Evolutionary conservation across 805 yeast genomes (phyloP).

Genomic region (Kazachstania kunashirensis): DNA sequence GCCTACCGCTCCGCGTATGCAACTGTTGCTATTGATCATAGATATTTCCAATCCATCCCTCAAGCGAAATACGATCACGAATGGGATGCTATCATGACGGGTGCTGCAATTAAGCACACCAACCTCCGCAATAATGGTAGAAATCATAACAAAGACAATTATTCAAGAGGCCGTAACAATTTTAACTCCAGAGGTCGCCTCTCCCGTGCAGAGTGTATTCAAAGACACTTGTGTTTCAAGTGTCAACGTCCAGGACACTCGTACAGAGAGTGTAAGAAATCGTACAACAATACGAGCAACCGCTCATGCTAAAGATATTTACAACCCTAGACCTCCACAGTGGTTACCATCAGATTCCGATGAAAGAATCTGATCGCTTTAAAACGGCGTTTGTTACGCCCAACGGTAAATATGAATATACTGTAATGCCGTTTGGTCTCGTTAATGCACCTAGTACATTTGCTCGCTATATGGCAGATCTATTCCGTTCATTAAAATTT

Average conservation of each 20-base stretch:
- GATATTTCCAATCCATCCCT: neutral
- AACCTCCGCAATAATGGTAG: neutral
- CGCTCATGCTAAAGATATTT: slow-evolving; percentile 3
- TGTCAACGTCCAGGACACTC: slow-evolving; percentile 1
- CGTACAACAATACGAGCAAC: slow-evolving; percentile 1
- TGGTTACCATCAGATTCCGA: slow-evolving; percentile 13
- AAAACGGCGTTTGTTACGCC: slow-evolving; percentile 12
- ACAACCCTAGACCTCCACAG: slow-evolving; percentile 7
- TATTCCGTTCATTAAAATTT: slow-evolving; percentile 9
- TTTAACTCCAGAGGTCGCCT: neutral
- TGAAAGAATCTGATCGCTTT: slow-evolving; percentile 4
- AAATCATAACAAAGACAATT: neutral
- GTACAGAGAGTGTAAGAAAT: slow-evolving; percentile 3
- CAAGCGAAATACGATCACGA: neutral
- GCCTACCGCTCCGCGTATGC: slow-evolving; percentile 1
- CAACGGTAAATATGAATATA: slow-evolving; percentile 10
- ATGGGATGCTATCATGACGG: neutral
- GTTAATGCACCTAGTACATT: slow-evolving; percentile 14
- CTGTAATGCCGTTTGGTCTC: slow-evolving; percentile 16
- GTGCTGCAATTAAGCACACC: neutral
- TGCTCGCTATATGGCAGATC: slow-evolving; percentile 13
- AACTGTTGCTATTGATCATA: slow-evolving; percentile 1
- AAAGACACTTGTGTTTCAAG: slow-evolving; percentile 2
- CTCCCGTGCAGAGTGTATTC: slow-evolving; percentile 1
- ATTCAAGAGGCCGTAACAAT: too few relatives aligned